phyloP scores from a whole-genome alignment of 1,139 yeast species.

The Hanseniaspora gamundiae region DNA sequence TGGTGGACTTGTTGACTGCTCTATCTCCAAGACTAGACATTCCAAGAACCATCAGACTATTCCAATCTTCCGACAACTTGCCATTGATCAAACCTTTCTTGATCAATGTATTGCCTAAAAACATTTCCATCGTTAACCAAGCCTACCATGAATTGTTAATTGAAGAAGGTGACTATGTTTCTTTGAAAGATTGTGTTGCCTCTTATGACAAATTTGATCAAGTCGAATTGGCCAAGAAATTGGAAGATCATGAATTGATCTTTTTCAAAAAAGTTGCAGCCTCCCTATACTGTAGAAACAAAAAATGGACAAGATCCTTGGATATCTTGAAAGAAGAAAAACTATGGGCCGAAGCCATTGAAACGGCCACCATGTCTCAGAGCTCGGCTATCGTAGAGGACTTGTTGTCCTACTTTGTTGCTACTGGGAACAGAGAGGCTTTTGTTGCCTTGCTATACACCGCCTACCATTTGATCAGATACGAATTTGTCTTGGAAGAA shows the following conservation, averaged over 20 bases:
- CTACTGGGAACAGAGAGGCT: slow-evolving; percentile 93
- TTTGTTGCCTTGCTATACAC: slow-evolving; percentile 82
- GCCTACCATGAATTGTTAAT: slow-evolving; percentile 93
- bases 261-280: slow-evolving; percentile 97
- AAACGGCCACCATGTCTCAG: slow-evolving; percentile 78
- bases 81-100: slow-evolving; percentile 93
- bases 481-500: slow-evolving; percentile 78
- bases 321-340: slow-evolving; percentile 83
- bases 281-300: slow-evolving; percentile 81
- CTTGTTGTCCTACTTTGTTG: slow-evolving; percentile 81
- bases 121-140: slow-evolving; percentile 80
- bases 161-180: slow-evolving; percentile 93
- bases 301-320: slow-evolving; percentile 85
- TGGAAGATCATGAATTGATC: slow-evolving; percentile 81
- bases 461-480: slow-evolving; percentile 68
- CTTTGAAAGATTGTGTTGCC: slow-evolving; percentile 78
- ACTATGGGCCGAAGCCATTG: slow-evolving; percentile 89
- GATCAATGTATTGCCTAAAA: slow-evolving; percentile 82
- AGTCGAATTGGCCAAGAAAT: slow-evolving; percentile 80
- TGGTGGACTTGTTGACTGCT: slow-evolving; percentile 76
- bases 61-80: slow-evolving; percentile 88
- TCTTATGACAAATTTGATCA: slow-evolving; percentile 87
- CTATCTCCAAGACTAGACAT: slow-evolving; percentile 88
- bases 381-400: slow-evolving; percentile 81
- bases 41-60: slow-evolving; percentile 89